Conservation (phyloP, 345 rosid genomes). For the Xanthoceras sorbifolium region DNA sequence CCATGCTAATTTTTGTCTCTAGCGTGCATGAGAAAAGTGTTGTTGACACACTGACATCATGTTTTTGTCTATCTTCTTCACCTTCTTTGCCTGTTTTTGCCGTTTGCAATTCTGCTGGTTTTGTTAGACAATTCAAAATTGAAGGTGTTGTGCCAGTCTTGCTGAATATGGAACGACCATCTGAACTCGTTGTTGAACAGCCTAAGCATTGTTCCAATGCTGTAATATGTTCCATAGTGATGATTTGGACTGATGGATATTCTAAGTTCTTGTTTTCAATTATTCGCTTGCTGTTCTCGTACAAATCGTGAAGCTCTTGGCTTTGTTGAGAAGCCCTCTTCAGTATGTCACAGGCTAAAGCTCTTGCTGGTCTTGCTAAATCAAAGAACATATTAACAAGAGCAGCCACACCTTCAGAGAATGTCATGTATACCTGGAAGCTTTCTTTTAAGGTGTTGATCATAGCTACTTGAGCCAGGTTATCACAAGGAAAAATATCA, state of each 20-base stretch:
- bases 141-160: slow-evolving; percentile 12
- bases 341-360: slow-evolving; percentile 62
- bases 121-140: slow-evolving; percentile 18
- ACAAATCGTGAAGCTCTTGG: slow-evolving; percentile 49
- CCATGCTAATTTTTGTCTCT: slow-evolving; percentile 80
- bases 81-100: background rate
- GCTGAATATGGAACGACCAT: slow-evolving; percentile 4
- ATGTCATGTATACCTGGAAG: slow-evolving; percentile 68
- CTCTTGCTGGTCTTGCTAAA: slow-evolving; percentile 60
- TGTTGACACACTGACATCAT: slow-evolving; percentile 25
- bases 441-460: slow-evolving; percentile 78
- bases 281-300: slow-evolving; percentile 53
- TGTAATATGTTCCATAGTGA: slow-evolving; percentile 57
- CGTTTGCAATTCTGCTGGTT: slow-evolving; percentile 24
- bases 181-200: slow-evolving; percentile 1
- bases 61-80: slow-evolving; percentile 22
- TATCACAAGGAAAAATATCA: slow-evolving; percentile 29
- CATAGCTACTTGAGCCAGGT: slow-evolving; percentile 61
- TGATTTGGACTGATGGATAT: slow-evolving; percentile 65
- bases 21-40: slow-evolving; percentile 47
- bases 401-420: slow-evolving; percentile 51
- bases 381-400: slow-evolving; percentile 64
- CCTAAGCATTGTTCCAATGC: slow-evolving; percentile 58
- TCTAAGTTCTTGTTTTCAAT: slow-evolving; percentile 56
- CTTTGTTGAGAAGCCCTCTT: slow-evolving; percentile 62